Evolutionary conservation across 306 rosid species (phyloP).

Genomic region (Castanea sativa): DNA sequence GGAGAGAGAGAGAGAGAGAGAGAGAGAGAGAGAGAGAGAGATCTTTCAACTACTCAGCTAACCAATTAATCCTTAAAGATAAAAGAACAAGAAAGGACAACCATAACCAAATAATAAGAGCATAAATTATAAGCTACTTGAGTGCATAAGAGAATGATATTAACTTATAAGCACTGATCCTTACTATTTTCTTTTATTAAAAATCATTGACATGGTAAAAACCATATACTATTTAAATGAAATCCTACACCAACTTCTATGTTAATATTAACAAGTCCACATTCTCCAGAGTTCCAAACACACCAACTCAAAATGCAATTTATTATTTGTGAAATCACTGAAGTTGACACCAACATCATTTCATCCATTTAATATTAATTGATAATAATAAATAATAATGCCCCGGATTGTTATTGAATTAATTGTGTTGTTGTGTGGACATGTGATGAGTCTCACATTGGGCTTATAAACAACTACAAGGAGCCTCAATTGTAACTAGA

Average conservation of each 20-base stretch:
- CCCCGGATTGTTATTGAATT: too few relatives aligned
- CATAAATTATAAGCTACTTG: not conserved
- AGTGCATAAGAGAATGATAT: not conserved
- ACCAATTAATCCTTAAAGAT: too few relatives aligned
- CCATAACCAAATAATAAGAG: not conserved
- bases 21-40: not conserved
- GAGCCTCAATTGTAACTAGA: too few relatives aligned
- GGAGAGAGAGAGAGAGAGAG: not conserved
- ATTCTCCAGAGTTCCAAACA: not conserved
- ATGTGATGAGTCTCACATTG: too few relatives aligned
- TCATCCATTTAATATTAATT: too few relatives aligned
- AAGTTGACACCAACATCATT: not conserved
- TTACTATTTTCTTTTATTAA: not conserved
- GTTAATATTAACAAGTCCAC: not conserved
- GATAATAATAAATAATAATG: too few relatives aligned
- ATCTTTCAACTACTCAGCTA: not conserved
- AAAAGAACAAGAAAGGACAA: not conserved
- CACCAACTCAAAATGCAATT: not conserved
- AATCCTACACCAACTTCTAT: not conserved
- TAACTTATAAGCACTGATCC: not conserved
- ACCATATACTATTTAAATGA: not conserved
- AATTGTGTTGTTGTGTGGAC: too few relatives aligned
- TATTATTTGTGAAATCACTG: not conserved
- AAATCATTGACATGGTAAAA: not conserved
- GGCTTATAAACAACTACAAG: too few relatives aligned